Base-by-base conservation (phyloP, 2,329 filamentous ascomycete genomes). In the Amphichorda felina region DNA sequence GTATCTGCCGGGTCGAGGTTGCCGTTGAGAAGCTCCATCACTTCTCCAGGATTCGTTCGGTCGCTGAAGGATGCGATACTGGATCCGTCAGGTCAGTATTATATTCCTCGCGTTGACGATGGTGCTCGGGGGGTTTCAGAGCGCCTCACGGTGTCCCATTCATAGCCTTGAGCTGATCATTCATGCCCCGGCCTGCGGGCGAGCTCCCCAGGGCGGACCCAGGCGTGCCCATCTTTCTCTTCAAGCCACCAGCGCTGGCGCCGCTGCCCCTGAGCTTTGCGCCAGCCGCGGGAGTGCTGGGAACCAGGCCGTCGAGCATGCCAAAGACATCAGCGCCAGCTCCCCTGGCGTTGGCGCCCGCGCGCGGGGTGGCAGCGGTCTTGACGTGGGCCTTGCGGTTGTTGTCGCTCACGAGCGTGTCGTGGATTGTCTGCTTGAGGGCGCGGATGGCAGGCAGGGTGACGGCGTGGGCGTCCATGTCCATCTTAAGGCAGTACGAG, bases 401-500 rank as follows among this genome's bases (percentile, higher is more conserved):
- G 40, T 83, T 72, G 43, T 72, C 80, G 43, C 83, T 75, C 55
- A 94, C 88, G 35, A 96, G 63, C 26, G 74, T 70, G 49, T 95
- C 87, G 51, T 89, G 86, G 7, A 95, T 70, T 50, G 84, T 80
- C 51, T 86, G 82, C 57, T 94, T 94, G 54, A 98, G 82, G 37
- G 77, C 75, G 30, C 81, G 73, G 31, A 84, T 73, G 1, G 73
- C 80, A 26, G 81, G 73, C 29, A 93, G 66, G 33, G 81, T 75
- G 8, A 61, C 38, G 41, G 84, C 61, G 41, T 79, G 78, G 38
- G 86, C 82, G 38, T 93, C 85, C 33, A 75, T 64, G 17, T 88
- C 85, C 79, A 96, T 87, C 59, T 89, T 94, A 54, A 98, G 81
- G 57, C 83, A 88, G 67, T 95, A 96, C 1, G 87, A 89, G 58